Base-by-base conservation (phyloP, 805 yeast genomes). In the Zygotorulaspora florentina region DNA sequence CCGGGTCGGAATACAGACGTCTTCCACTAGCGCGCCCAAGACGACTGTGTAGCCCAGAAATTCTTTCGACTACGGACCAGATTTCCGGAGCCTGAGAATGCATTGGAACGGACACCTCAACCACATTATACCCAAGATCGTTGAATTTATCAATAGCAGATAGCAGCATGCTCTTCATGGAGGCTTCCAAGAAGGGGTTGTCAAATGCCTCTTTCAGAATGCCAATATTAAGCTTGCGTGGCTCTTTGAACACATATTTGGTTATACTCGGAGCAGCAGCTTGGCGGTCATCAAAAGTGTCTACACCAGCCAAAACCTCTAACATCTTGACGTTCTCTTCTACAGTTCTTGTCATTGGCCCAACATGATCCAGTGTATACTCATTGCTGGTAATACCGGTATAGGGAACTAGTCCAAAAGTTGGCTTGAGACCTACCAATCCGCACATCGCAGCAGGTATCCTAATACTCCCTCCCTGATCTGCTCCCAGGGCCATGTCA, bases 391-490 rank as follows among this genome's bases (percentile, higher is more conserved):
- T 66, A 31, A 65, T 59, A n/a, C 71, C 72, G 12, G 73, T 65
- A 52, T 57, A 64, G 2, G 69, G 69, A 16, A 66, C 64, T 20
- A 65, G 47, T 9, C 80, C 80, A 55, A 73, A 74, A 0, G 76
- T 66, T 3, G 80, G 79, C 52, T 75, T 75, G 52, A 74, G 67
- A 33, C 79, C 79, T 40, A 70, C 61, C 9, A 70, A 58, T 12
- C 69, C 71, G 54, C 75, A 71, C 55, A 68, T 69, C 45, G 73
- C 68, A 8, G 77, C 77, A 3, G 79, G 80, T 38, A 71, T 64
- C 35, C 80, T 60, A 11, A 75, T 73, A 6, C 76, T 70, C 2
- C 80, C 79, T 2, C 79, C 80, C 8, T 78, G 73, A 46, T 73
- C 77, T 3, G 77, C 71, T 0, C 77, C 77, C 40, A 75, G 55